Percentiles rank a stretch among this genome's conserved stretches.
phyloP scores from a whole-genome alignment of 192 early-diverging fungal species.

The Coemansia erecta region DNA sequence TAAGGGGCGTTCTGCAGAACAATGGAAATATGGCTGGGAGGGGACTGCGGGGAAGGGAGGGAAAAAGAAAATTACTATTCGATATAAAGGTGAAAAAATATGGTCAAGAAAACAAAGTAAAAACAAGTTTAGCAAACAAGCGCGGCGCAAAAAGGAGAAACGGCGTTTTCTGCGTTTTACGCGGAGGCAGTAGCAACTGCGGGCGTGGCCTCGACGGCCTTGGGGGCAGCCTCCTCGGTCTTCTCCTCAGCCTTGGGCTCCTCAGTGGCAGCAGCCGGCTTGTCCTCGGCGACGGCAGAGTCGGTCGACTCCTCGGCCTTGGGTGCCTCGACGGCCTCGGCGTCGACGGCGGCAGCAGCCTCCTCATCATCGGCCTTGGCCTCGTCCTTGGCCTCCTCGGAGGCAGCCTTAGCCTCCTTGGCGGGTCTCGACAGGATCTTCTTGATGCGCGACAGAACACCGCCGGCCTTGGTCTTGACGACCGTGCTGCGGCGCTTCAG shows the following conservation, averaged over 20 bases:
- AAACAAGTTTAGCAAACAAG: constrained; percentile 9
- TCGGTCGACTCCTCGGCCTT: constrained; percentile 36
- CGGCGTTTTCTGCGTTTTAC: constrained; percentile 27
- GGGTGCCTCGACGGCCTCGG: constrained; percentile 14
- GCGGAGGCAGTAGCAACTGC: constrained; percentile 45
- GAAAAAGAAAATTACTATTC: background rate
- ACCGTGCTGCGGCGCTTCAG: constrained; percentile 51
- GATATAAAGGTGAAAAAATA: constrained; percentile 8
- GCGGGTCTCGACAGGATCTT: constrained; percentile 34
- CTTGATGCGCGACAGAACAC: constrained; percentile 44
- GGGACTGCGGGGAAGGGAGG: constrained; percentile 6
- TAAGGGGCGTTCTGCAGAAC: background rate
- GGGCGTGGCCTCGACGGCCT: constrained; percentile 27
- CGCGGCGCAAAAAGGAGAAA: constrained; percentile 11
- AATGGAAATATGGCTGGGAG: background rate
- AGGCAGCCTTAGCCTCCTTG: constrained; percentile 32
- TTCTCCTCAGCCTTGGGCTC: constrained; percentile 13
- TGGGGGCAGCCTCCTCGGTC: constrained; percentile 20
- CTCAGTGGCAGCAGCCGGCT: constrained; percentile 3
- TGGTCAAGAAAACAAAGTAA: constrained; percentile 19
- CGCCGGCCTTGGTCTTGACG: constrained; percentile 41
- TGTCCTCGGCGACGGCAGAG: constrained; percentile 25
- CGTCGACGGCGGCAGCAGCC: constrained; percentile 11
- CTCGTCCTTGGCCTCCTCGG: constrained; percentile 13
- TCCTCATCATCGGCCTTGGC: constrained; percentile 14